Base-by-base conservation (phyloP, 2,329 filamentous ascomycete species). In the Verticillium longisporum region DNA sequence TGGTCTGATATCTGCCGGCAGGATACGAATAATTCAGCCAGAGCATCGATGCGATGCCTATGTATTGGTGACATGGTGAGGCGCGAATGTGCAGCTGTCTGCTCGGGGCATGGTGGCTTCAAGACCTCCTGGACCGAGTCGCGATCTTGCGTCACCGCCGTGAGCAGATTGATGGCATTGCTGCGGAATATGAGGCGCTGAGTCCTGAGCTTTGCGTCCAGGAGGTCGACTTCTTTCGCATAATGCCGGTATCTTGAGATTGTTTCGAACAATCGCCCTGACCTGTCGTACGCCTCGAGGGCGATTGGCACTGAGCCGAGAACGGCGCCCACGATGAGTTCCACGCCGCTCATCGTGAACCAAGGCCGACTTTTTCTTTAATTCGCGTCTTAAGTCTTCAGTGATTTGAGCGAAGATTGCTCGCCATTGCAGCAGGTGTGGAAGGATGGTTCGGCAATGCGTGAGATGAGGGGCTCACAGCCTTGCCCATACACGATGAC, bases 121-220 rank as follows among this genome's bases (percentile, higher is more conserved):
- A 60, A 14, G n/a, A 62, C 54, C 6, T 60, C 57, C 53, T 55
- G 15, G 26, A 55, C 53, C 15, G 21, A 31, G 18, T 11, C 32
- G 21, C 59, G 38, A 45, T 62, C 59, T 14, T 61, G 55, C 6
- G 61, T 62, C 21, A 62, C 56, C n/a, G 59, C 45, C 9, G 61
- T 60, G n/a, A 62, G 59, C 2, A 62, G 50, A 34, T 58, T 56
- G 61, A 62, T 58, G 41, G 61, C 61, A 37, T 58, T 61, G 45
- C 58, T 60, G 6, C 61, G 55, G 37, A 60, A 62, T 9, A 62
- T 62, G 21, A 58, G 9, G 21, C 55, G 50, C 58, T 62, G 61
- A 9, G 54, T 45, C 18, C 37, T 34, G 18, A 62, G 57, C 55
- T 57, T 62, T 50, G 61, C 32, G 21, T 62, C 37, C 33, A 62